Conservation (phyloP, 768 basidiomycete species). For the Podaxis carcinomalis region DNA sequence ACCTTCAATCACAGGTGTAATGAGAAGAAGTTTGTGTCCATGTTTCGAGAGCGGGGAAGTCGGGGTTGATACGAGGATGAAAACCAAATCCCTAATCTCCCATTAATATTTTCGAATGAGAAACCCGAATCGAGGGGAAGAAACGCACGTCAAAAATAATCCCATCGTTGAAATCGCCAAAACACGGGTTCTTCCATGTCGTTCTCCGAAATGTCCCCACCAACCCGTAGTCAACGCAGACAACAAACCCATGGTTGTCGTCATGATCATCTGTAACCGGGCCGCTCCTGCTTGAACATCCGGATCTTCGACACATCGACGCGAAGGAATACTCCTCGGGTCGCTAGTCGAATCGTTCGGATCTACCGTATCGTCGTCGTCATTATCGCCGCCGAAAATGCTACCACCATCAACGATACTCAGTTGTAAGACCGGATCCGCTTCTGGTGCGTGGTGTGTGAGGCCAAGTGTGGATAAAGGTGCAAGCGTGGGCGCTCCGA, state of each 20-base stretch:
- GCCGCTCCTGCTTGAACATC: constrained; percentile 70
- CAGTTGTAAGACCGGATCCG: constrained; percentile 10
- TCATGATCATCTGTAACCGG: constrained; percentile 70
- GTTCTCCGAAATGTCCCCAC: constrained; percentile 86
- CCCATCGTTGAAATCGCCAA: constrained; percentile 72
- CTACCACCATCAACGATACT: background rate
- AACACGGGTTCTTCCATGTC: constrained; percentile 73
- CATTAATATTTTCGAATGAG: background rate
- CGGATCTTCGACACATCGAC: constrained; percentile 38
- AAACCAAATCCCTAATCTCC: constrained; percentile 66
- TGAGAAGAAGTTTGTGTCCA: constrained; percentile 69
- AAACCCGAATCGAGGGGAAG: constrained; percentile 4
- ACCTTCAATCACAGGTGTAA: constrained; percentile 83
- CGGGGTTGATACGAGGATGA: constrained; percentile 76
- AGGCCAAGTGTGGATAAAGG: constrained; percentile 9
- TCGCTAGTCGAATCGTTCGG: constrained; percentile 16
- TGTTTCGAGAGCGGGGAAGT: constrained; percentile 56
- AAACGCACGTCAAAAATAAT: constrained; percentile 33
- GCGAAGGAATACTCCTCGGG: constrained; percentile 25
- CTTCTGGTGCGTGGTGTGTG: constrained; percentile 10
- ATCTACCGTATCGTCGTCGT: constrained; percentile 30
- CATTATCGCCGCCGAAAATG: constrained; percentile 1
- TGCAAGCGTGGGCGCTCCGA: constrained; percentile 18
- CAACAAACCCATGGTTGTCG: constrained; percentile 72
- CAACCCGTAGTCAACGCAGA: constrained; percentile 83